Conservation (phyloP, 2,329 filamentous ascomycete species). For the Aspergillus sp. region DNA sequence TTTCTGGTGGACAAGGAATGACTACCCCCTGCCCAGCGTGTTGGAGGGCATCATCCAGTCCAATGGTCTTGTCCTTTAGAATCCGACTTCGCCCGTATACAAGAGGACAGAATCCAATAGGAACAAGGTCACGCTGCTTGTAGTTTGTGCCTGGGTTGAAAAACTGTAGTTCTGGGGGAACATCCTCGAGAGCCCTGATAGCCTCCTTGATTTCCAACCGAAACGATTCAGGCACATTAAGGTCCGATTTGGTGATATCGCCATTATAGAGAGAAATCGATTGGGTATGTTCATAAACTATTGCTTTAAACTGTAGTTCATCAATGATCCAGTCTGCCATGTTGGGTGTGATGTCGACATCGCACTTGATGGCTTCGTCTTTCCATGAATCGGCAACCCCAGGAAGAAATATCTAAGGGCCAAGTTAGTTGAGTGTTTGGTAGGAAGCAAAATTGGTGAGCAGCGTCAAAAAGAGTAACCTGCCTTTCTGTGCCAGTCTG, state of each 20-base stretch:
- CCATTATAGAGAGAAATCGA: slow-evolving; percentile 45
- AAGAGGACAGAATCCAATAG: slow-evolving; percentile 61
- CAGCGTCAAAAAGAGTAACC: neutral
- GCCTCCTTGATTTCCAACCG: slow-evolving; percentile 39
- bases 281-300: slow-evolving; percentile 35
- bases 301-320: slow-evolving; percentile 50
- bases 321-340: slow-evolving; percentile 38
- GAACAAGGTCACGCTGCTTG: slow-evolving; percentile 58
- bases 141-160: slow-evolving; percentile 55
- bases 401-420: slow-evolving; percentile 27
- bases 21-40: slow-evolving; percentile 19
- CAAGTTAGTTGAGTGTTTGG: no score
- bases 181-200: slow-evolving; percentile 47
- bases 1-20: slow-evolving; percentile 20
- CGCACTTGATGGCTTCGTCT: slow-evolving; percentile 15
- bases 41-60: slow-evolving; percentile 20
- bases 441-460: no score
- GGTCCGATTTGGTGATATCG: slow-evolving; percentile 52
- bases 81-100: slow-evolving; percentile 27
- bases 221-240: slow-evolving; percentile 35
- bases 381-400: slow-evolving; percentile 26
- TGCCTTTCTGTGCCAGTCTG: slow-evolving; percentile 36
- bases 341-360: slow-evolving; percentile 25
- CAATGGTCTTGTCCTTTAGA: slow-evolving; percentile 20
- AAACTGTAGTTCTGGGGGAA: slow-evolving; percentile 48